phyloP scores from a whole-genome alignment of 208 protist genomes.

The Tritrichomonas foetus region DNA sequence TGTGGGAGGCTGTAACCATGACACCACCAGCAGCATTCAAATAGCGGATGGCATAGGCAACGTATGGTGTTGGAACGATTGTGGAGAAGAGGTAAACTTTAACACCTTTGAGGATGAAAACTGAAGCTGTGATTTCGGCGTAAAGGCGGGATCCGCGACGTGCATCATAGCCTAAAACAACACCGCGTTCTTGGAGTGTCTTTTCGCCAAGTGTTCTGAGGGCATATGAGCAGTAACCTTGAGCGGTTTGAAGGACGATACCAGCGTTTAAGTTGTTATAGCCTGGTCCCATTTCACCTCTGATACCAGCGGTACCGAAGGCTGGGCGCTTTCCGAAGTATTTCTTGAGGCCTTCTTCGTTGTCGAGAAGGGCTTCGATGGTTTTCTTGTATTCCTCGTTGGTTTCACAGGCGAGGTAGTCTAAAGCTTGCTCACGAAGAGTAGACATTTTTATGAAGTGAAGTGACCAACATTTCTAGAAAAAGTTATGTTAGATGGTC shows the following conservation, averaged over 20 bases:
- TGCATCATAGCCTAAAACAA: constrained; percentile 26
- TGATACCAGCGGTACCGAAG: constrained; percentile 40
- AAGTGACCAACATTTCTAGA: not conserved
- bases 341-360: constrained; percentile 17
- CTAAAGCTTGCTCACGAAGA: not conserved
- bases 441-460: not conserved
- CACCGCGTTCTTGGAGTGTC: not conserved
- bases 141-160: not conserved
- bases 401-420: constrained; percentile 3
- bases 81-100: constrained; percentile 35
- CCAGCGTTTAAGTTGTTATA: not conserved
- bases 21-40: constrained; percentile 17
- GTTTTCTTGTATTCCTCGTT: not conserved
- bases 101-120: constrained; percentile 29
- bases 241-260: constrained; percentile 1
- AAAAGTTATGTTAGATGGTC: too few species aligned
- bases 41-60: not conserved
- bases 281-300: not conserved
- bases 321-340: not conserved
- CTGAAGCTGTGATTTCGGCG: constrained; percentile 33
- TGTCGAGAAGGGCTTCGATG: not conserved
- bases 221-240: constrained; percentile 11
- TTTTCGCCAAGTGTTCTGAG: not conserved
- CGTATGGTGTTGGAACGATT: constrained; percentile 37
- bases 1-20: constrained; percentile 34